Percentiles rank a stretch among this genome's conserved stretches.
phyloP scores from a whole-genome alignment of 2,329 filamentous ascomycete species.

The Xylariaceae sp. region DNA sequence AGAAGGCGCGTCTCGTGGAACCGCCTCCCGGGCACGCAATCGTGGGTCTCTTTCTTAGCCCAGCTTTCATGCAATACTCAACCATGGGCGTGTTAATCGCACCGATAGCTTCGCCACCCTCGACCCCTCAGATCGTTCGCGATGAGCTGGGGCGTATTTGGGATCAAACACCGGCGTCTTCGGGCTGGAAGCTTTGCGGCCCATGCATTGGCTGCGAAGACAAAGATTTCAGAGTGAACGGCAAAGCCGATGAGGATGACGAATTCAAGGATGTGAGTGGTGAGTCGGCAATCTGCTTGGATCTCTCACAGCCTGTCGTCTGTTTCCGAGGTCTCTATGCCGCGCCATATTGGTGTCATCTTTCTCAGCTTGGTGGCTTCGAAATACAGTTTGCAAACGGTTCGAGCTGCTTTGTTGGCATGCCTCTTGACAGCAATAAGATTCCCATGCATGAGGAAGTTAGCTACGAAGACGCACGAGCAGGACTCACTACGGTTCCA shows the following conservation, averaged over 20 bases:
- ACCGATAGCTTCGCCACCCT: neutral
- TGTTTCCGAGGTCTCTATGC: conserved; percentile 7
- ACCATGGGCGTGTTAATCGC: conserved; percentile 5
- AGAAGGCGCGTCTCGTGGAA: neutral
- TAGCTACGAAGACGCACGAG: conserved; percentile 2
- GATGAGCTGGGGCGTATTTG: conserved; percentile 7
- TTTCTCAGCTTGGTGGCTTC: conserved; percentile 4
- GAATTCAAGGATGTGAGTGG: neutral
- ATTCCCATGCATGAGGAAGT: conserved; percentile 2
- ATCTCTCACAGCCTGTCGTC: conserved; percentile 3
- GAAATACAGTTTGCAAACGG: conserved; percentile 2
- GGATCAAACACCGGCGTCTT: neutral
- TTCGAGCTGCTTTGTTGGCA: conserved; percentile 2
- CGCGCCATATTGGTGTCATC: conserved; percentile 1
- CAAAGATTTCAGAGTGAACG: neutral
- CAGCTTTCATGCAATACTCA: conserved; percentile 5
- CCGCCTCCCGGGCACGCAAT: neutral
- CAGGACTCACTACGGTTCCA: conserved; percentile 3
- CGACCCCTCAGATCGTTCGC: neutral
- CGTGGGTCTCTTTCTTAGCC: conserved; percentile 5
- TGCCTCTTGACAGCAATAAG: neutral
- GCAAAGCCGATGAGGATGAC: neutral
- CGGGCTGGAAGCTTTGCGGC: neutral
- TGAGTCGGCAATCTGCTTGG: conserved; percentile 2
- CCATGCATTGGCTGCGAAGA: conserved; percentile 2